Percentiles rank a stretch among this genome's conserved stretches.
phyloP scores from a whole-genome alignment of 2,329 filamentous ascomycete species.

The Fusarium secorum region DNA sequence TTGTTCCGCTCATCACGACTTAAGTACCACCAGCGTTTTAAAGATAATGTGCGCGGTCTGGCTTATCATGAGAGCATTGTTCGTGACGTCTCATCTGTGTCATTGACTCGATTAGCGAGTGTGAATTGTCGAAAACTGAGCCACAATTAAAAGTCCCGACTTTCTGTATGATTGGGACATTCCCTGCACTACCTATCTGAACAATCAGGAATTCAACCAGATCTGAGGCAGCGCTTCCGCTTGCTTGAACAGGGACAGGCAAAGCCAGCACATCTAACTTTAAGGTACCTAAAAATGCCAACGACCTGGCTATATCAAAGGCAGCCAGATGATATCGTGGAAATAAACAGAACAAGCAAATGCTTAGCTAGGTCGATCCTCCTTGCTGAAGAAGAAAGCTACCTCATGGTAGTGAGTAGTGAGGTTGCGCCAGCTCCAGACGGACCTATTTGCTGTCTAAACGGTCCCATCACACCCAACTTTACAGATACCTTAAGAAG shows the following conservation, averaged over 20 bases:
- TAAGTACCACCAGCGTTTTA: constrained; percentile 20
- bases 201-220: not conserved
- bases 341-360: constrained; percentile 47
- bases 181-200: not conserved
- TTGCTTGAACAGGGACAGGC: not conserved
- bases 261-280: not conserved
- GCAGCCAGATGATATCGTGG: not conserved
- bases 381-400: constrained; percentile 53
- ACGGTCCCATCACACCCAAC: constrained; percentile 78
- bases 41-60: constrained; percentile 33
- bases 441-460: constrained; percentile 57
- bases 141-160: not conserved
- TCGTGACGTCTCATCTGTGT: not conserved
- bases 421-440: constrained; percentile 64
- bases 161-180: not conserved
- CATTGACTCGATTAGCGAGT: not conserved
- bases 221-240: not conserved
- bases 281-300: not conserved
- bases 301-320: not conserved
- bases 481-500: constrained; percentile 56
- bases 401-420: constrained; percentile 72
- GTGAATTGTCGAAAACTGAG: not conserved
- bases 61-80: not conserved
- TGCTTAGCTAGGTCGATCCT: constrained; percentile 20
- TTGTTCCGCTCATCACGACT: constrained; percentile 16